Evolutionary conservation across 805 yeast genomes (phyloP), one percentile per base, ranked within the genome.

Genomic region (Zygoascus biomembranicola): DNA sequence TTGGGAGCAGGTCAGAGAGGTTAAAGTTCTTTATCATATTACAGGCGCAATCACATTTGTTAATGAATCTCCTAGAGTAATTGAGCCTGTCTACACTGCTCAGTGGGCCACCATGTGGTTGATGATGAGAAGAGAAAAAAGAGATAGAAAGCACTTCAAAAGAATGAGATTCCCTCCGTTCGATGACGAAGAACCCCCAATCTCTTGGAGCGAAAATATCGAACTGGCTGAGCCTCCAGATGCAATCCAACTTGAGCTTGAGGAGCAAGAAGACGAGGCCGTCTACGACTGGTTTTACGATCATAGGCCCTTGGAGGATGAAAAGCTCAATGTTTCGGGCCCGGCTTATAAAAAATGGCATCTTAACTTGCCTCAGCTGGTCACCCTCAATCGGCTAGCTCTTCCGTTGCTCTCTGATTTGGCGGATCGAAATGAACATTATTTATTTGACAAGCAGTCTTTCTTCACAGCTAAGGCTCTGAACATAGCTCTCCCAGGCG

Each of bases 41-140:
- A 81, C 94, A 0, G 99, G 99, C 26, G 97, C 99, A 13, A 85
- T 94, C 18, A 89, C 99, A 0, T 90, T 94, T 74, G 96, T 94
- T 19, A 85, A 92, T 66, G 98, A 94, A 65, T 76, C 79, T 3
- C 97, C 98, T 0, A 74, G 95, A 60, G 98, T 94, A 3, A 85
- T 89, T 16, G 96, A 87, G 63, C 97, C 97, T 0, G 84, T 90
- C 1, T 94, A 87, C 66, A 78, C 77, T 8, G 96, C 99, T 0
- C 97, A 90, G 67, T 94, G 99, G 99, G 90, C 96, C 1, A 77
- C 95, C 0, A 77, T 81, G 73, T 94, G 98, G 98, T 71, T 80
- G 13, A 82, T 83, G 70, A 94, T 94, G 99, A 79, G 97, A 62
- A 76, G 92, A 48, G 98, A 94, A 65, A 94, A 94, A 67, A 79